phyloP scores from a whole-genome alignment of 805 yeast species.

The Teunomyces stri region DNA sequence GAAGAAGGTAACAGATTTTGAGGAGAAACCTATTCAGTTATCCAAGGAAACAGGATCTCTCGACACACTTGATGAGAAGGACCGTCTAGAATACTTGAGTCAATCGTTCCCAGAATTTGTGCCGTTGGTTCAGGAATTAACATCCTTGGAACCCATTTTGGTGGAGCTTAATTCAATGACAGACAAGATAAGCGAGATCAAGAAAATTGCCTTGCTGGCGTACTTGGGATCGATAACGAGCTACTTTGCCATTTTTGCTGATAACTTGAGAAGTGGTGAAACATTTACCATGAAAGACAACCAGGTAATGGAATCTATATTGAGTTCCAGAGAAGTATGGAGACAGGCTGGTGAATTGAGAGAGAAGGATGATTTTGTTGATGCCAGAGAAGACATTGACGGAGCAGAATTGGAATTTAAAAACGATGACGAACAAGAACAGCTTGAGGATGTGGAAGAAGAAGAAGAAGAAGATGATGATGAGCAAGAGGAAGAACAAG shows the following conservation, averaged over 20 bases:
- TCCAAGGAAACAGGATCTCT: constrained; percentile 10
- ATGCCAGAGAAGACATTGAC: constrained; percentile 3
- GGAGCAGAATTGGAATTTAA: background rate
- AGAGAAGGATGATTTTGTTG: constrained; percentile 11
- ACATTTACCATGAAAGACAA: constrained; percentile 74
- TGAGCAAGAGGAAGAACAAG: constrained; percentile 17
- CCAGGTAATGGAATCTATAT: constrained; percentile 82
- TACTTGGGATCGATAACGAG: constrained; percentile 77
- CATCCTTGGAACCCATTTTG: constrained; percentile 41
- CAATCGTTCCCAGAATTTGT: constrained; percentile 78
- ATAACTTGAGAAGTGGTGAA: constrained; percentile 53
- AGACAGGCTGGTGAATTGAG: constrained; percentile 68
- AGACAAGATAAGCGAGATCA: constrained; percentile 38
- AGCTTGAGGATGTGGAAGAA: constrained; percentile 13
- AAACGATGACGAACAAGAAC: background rate
- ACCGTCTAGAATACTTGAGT: constrained; percentile 52
- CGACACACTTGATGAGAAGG: constrained; percentile 45
- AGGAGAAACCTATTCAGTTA: constrained; percentile 20
- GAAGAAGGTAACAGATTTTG: constrained; percentile 56
- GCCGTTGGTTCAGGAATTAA: constrained; percentile 67
- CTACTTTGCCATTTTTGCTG: constrained; percentile 72
- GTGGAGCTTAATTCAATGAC: constrained; percentile 16
- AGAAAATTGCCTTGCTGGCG: constrained; percentile 69
- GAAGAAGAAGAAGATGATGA: constrained; percentile 24
- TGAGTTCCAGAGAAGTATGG: constrained; percentile 85